A percentile compares a stretch with the other conserved stretches of the same genome.
phyloP scores from a whole-genome alignment of 306 rosid genomes.

The Cicer pinnatifidum region DNA sequence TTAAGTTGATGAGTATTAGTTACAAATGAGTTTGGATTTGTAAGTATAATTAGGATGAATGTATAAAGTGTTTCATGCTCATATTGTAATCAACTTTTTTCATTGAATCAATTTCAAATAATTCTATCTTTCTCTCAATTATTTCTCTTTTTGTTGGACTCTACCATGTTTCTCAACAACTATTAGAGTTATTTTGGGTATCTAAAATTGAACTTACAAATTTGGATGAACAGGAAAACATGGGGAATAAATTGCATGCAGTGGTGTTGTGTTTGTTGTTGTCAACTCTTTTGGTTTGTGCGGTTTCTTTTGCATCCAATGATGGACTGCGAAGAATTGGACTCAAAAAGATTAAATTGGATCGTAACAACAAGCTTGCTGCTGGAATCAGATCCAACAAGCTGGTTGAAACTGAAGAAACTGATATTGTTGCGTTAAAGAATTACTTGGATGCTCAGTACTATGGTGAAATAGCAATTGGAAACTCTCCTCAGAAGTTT shows the following conservation, averaged over 20 bases:
- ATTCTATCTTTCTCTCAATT: too few species aligned
- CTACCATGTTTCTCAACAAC: neutral
- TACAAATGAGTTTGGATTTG: too few species aligned
- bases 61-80: too few species aligned
- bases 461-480: slow-evolving; percentile 82
- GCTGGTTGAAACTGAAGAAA: slow-evolving; percentile 44
- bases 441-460: slow-evolving; percentile 96
- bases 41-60: too few species aligned
- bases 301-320: slow-evolving; percentile 50
- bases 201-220: neutral
- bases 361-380: slow-evolving; percentile 54
- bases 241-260: slow-evolving; percentile 49
- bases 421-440: slow-evolving; percentile 67
- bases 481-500: slow-evolving; percentile 83
- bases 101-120: too few species aligned
- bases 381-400: slow-evolving; percentile 54
- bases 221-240: slow-evolving; percentile 52
- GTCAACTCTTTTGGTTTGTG: slow-evolving; percentile 50
- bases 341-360: slow-evolving; percentile 68
- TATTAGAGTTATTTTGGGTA: neutral
- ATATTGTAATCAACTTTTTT: too few species aligned
- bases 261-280: slow-evolving; percentile 49
- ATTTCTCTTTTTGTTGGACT: neutral
- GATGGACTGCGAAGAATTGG: slow-evolving; percentile 73
- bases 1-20: too few species aligned